A percentile compares a stretch with the other conserved stretches of the same genome.
These are phyloP conservation scores for Gossypium laxum DNA, from an alignment of 441 rosid genomes.

Conservation along the genomic window DNA sequence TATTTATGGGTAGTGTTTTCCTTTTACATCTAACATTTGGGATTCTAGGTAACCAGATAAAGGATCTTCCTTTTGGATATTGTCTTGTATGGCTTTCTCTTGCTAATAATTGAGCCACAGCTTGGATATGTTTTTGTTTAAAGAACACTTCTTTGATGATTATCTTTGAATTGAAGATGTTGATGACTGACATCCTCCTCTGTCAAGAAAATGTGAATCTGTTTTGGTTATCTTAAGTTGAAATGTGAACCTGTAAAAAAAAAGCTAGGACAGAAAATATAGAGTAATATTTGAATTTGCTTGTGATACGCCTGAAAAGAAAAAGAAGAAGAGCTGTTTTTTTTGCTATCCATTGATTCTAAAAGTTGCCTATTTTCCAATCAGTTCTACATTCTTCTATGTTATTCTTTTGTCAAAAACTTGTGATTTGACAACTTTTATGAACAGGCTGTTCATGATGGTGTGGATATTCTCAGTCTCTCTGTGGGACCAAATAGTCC, in stretches of 20 bases:
- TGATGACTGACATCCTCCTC: not conserved
- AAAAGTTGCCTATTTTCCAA: not conserved
- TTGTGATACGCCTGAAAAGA: not conserved
- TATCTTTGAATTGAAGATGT: not conserved
- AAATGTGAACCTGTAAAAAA: not conserved
- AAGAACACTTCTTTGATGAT: not conserved
- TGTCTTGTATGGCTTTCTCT: not conserved
- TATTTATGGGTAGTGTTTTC: not conserved
- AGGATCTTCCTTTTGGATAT: not conserved
- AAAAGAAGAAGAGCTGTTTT: not conserved
- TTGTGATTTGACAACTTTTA: slow-evolving; percentile 17
- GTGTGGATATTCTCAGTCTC: slow-evolving; percentile 90
- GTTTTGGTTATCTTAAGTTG: not conserved
- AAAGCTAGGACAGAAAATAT: not conserved
- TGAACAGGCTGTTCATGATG: slow-evolving; percentile 92
- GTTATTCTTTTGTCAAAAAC: not conserved
- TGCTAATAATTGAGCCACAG: not conserved
- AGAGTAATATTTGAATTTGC: not conserved
- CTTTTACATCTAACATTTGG: not conserved
- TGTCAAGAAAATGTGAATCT: not conserved
- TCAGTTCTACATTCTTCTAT: slow-evolving; percentile 4
- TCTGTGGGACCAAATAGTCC: slow-evolving; percentile 99
- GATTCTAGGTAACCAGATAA: not conserved
- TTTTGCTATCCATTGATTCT: not conserved
- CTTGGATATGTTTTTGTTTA: not conserved